Base-by-base conservation (phyloP, 176 grass and related monocot genomes). In the Saccharum spontaneum region DNA sequence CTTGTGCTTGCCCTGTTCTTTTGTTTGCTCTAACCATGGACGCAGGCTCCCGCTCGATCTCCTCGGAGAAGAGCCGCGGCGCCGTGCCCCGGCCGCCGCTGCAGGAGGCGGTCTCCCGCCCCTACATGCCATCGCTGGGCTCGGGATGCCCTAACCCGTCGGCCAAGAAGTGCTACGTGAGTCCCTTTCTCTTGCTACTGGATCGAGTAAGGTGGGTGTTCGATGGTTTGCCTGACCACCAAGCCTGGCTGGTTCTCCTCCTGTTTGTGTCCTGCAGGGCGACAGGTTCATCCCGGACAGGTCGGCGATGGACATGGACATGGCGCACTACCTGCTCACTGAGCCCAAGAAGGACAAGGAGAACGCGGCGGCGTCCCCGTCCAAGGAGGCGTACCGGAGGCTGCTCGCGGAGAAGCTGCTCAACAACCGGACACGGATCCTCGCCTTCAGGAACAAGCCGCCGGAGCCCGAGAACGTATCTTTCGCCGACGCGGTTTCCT, bases 241-340 rank as follows among this genome's bases (percentile, higher is more conserved):
- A 22, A 45, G 26, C 8, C 6, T 79, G 71, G 9, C 4, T 59
- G 39, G 1, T 57, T 72, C 8, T 62, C n/a, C 10, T 57, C 36
- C 8, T 69, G 10, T 65, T 28, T 14, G 23, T 46, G 23, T 15
- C 3, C 45, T 71, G 68, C 84, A 94, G 92, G 92, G 92, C 0
- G 92, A 94, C 22, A 91, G 87, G 55, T 94, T 94, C 62, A 94
- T 94, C 37, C 92, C 92, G 13, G 87, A 91, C 78, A 76, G 89
- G 31, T 94, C 87, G 26, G 89, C 87, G 22, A 94, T 91, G 87
- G 92, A 94, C 79, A 89, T 94, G 79, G 92, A 94, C 87, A 75
- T 94, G 67, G 84, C 92, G 24, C 88, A 94, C 69, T 94, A 91
- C 82, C 80, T 94, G 68, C 89, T 94, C 34, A 94, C 87, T 8